Base-by-base conservation (phyloP, 768 basidiomycete genomes). In the Naematelia aurantialba region DNA sequence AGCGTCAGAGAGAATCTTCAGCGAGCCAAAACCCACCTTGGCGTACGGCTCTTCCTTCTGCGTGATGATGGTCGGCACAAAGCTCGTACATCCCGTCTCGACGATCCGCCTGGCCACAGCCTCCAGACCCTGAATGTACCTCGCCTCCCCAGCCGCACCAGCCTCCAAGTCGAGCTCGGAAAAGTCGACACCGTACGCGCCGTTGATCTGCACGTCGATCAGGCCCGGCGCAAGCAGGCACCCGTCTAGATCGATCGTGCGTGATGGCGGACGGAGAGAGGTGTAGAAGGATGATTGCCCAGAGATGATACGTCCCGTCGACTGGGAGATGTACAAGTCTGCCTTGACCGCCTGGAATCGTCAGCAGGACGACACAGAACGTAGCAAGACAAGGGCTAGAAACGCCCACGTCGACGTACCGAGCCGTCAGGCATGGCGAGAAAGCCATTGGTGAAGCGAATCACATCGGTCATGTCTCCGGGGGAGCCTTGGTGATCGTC, bases 21-120 rank as follows among this genome's bases (percentile, higher is more conserved):
- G n/a, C n/a, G 68, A 21, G 73, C 57, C 46, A 73, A 67, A 59
- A 45, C 56, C 31, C 29, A 30, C 60, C 58, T 69, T 65, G 52
- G 45, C 45, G 25, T 61, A 61, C 39, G 62, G 26, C 13, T 54
- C 50, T 21, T 52, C 19, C 14, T 49, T 63, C 53, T 53, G 59
- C 45, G 66, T 67, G n/a, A 72, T 62, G 31, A 67, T 45, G 30
- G 69, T 71, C 4, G 73, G 62, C n/a, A 82, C 86, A 70, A 78
- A 89, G 85, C 88, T 87, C 22, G 91, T 94, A 2, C 90, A 88
- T 11, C 91, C 91, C 0, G 89, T 91, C 78, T 91, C 88, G 19
- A 86, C 82, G 46, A 94, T 88, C 64, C 84, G 83, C 76, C 84
- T 84, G 5, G 89, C 86, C 30, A 91, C 84, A 60, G 80, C 79